phyloP scores from a whole-genome alignment of 164 flowering plant genomes.

The Vitis vinifera region ASM3070453v1 NC_081814.1:7094001-7094500 shows the following conservation, averaged over 20 bases:
- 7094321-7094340: conserved; percentile 25
- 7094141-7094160: conserved; percentile 33
- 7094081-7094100: conserved; percentile 23
- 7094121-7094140: not conserved
- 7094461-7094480: conserved; percentile 39
- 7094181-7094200: conserved; percentile 25
- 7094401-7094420: conserved; percentile 35
- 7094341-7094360: conserved; percentile 31
- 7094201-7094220: conserved; percentile 13
- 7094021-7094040: too few relatives aligned
- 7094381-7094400: conserved; percentile 58
- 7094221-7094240: conserved; percentile 23
- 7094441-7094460: conserved; percentile 36
- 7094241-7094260: conserved; percentile 22
- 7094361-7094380: conserved; percentile 55
- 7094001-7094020: too few relatives aligned
- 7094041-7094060: too few relatives aligned
- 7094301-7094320: conserved; percentile 30
- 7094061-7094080: conserved; percentile 22
- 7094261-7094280: conserved; percentile 24
- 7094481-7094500: not conserved
- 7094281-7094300: conserved; percentile 46
- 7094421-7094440: conserved; percentile 54
- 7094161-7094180: conserved; percentile 37
- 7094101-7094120: too few relatives aligned